A percentile compares a stretch with the other conserved stretches of the same genome.
These are phyloP conservation scores for Vickermania spadyakhi DNA, from an alignment of 208 protist genomes.

Conservation along the genomic window DNA sequence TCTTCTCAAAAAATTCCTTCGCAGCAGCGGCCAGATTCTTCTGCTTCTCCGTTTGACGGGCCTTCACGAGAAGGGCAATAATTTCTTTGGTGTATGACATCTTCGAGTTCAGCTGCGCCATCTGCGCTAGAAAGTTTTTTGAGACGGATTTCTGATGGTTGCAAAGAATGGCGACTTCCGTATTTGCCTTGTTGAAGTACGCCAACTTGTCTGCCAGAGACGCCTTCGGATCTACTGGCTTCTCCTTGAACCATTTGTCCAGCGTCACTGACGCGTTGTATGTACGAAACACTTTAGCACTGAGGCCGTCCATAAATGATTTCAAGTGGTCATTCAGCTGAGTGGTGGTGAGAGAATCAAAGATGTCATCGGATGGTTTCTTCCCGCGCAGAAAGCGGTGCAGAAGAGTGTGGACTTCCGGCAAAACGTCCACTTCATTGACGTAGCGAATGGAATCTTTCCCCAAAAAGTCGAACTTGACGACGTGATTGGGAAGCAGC, in stretches of 20 bases:
- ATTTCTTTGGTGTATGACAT: conserved; percentile 58
- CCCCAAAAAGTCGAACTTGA: conserved; percentile 97
- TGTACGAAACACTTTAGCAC: conserved; percentile 99
- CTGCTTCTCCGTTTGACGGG: conserved; percentile 42
- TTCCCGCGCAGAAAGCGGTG: conserved; percentile 81
- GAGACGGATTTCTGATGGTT: conserved; percentile 98
- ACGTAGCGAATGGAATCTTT: conserved; percentile 98
- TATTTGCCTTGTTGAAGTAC: conserved; percentile 98
- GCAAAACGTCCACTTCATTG: conserved; percentile 88
- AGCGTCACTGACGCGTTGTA: conserved; percentile 99
- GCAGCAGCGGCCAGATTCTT: conserved; percentile 57
- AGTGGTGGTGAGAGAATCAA: conserved; percentile 88
- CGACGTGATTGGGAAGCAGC: conserved; percentile 50
- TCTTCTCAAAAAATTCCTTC: conserved; percentile 77
- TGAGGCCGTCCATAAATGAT: conserved; percentile 94
- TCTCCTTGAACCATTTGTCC: conserved; percentile 93
- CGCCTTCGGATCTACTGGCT: conserved; percentile 53
- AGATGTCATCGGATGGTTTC: conserved; percentile 84
- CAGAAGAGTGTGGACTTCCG: conserved; percentile 91
- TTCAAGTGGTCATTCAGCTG: conserved; percentile 97
- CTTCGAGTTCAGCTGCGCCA: conserved; percentile 79
- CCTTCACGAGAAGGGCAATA: conserved; percentile 75
- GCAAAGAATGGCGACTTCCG: conserved; percentile 97
- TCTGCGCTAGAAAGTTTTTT: conserved; percentile 77
- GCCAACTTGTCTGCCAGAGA: conserved; percentile 84